Evolutionary conservation across 2,329 filamentous ascomycete genomes (phyloP).

Genomic region (Sphaerulina vaccinii): DNA sequence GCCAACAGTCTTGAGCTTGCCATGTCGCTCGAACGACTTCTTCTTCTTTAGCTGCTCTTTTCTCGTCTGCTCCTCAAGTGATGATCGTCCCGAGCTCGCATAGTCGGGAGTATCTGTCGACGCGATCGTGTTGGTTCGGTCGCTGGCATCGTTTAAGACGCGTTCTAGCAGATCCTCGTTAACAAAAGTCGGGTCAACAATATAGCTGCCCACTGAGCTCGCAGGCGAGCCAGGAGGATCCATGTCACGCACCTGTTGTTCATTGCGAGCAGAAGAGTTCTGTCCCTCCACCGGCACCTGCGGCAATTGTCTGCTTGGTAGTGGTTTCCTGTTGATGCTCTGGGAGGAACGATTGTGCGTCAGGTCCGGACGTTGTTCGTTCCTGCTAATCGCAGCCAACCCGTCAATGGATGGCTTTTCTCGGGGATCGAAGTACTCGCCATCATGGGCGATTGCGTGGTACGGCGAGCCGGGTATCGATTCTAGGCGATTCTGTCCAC

Average conservation of each 20-base stretch:
- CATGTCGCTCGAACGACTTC: conserved; percentile 69
- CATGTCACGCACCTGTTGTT: conserved; percentile 27
- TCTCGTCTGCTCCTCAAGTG: conserved; percentile 44
- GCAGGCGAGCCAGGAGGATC: conserved; percentile 25
- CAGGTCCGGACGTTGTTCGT: conserved; percentile 31
- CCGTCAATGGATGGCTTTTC: conserved; percentile 22
- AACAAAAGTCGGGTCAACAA: conserved; percentile 37
- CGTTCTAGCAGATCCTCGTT: conserved; percentile 47
- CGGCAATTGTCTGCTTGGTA: conserved; percentile 22
- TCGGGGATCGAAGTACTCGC: conserved; percentile 31
- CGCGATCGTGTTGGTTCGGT: conserved; percentile 21
- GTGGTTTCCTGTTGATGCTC: conserved; percentile 34
- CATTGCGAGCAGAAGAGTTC: conserved; percentile 13
- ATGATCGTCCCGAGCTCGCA: conserved; percentile 60
- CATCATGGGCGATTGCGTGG: conserved; percentile 36
- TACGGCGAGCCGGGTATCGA: conserved; percentile 49
- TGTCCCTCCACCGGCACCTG: conserved; percentile 17
- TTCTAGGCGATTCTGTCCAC: conserved; percentile 42
- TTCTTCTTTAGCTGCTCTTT: conserved; percentile 43
- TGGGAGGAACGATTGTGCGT: conserved; percentile 29
- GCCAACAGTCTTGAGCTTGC: conserved; percentile 77
- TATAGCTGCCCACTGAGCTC: conserved; percentile 27
- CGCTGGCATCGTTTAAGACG: conserved; percentile 34
- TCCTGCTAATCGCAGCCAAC: conserved; percentile 9
- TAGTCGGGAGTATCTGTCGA: conserved; percentile 68